Percentiles rank a stretch among this genome's conserved stretches.
These are phyloP conservation scores for Wickerhamiella brachini DNA, from an alignment of 805 yeast genomes.

Conservation along the genomic window DNA sequence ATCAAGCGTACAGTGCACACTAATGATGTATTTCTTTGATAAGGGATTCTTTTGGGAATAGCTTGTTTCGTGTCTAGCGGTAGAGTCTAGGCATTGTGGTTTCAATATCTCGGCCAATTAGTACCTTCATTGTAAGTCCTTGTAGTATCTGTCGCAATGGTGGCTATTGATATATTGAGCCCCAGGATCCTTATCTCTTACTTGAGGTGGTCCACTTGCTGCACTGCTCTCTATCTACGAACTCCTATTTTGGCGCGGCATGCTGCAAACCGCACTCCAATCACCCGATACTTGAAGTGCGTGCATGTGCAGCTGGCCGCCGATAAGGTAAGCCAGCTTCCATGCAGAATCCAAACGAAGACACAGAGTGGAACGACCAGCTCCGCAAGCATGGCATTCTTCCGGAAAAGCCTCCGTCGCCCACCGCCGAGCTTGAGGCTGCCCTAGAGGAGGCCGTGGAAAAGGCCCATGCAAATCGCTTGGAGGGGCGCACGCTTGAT, in stretches of 20 bases:
- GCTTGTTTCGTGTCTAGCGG: neutral
- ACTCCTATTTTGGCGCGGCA: too few relatives aligned
- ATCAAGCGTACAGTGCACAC: too few relatives aligned
- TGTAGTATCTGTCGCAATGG: too few relatives aligned
- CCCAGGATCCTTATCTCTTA: too few relatives aligned
- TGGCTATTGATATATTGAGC: too few relatives aligned
- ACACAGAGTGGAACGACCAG: slow-evolving; percentile 98
- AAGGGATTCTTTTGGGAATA: neutral
- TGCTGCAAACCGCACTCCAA: too few relatives aligned
- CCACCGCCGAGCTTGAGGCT: slow-evolving; percentile 74
- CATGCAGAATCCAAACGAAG: slow-evolving; percentile 68
- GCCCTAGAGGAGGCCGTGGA: slow-evolving; percentile 73
- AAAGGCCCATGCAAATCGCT: slow-evolving; percentile 67
- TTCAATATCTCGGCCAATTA: too few relatives aligned
- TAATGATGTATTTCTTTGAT: neutral
- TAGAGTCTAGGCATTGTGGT: too few relatives aligned
- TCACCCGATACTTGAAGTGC: neutral
- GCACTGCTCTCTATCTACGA: too few relatives aligned
- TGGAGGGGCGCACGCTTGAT: slow-evolving; percentile 61
- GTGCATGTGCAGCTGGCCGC: neutral
- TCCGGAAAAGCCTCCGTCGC: slow-evolving; percentile 83
- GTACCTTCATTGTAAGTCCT: too few relatives aligned
- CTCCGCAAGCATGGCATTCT: slow-evolving; percentile 79
- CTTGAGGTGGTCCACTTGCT: too few relatives aligned
- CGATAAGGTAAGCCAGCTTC: neutral